Conservation (phyloP, 2,329 filamentous ascomycete genomes). For the Didymella keratinophila region DNA sequence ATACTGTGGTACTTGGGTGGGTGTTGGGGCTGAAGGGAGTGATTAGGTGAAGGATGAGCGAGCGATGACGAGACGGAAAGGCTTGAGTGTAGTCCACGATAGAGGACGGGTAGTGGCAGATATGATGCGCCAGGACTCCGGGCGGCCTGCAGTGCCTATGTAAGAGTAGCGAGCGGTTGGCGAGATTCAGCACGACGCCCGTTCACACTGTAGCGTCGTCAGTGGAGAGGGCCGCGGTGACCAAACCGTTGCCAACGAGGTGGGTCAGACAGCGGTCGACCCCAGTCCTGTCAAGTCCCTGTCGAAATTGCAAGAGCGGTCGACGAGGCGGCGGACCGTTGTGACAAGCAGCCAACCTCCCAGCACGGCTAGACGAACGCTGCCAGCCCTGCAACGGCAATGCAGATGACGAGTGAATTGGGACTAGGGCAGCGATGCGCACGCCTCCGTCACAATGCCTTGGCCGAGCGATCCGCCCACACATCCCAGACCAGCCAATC, state of each 20-base stretch:
- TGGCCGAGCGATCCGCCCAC: constrained; percentile 49
- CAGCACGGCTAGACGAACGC: constrained; percentile 40
- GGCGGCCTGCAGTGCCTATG: constrained; percentile 50
- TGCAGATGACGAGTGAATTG: constrained; percentile 48
- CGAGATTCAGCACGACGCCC: constrained; percentile 48
- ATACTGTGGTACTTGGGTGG: constrained; percentile 4
- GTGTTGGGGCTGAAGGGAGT: constrained; percentile 13
- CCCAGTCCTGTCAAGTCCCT: constrained; percentile 42
- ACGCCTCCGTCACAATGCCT: constrained; percentile 43
- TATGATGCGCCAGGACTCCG: constrained; percentile 45
- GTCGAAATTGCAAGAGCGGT: constrained; percentile 49
- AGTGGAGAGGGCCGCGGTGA: constrained; percentile 38
- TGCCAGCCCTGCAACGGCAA: constrained; percentile 51
- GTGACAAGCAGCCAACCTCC: constrained; percentile 44
- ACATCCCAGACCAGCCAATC: constrained; percentile 47
- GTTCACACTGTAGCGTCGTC: constrained; percentile 44
- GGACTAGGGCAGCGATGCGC: constrained; percentile 44
- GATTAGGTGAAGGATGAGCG: constrained; percentile 23
- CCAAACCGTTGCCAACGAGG: constrained; percentile 49
- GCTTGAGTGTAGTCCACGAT: constrained; percentile 19
- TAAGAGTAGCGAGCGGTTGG: constrained; percentile 44
- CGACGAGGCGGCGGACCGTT: constrained; percentile 50
- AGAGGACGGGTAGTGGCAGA: constrained; percentile 40
- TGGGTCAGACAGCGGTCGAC: constrained; percentile 50
- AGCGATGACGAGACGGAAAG: constrained; percentile 33